Evolutionary conservation across 2,329 filamentous ascomycete species (phyloP), one percentile per base, ranked within the genome.

Genomic region (Mariannaea sp.): DNA sequence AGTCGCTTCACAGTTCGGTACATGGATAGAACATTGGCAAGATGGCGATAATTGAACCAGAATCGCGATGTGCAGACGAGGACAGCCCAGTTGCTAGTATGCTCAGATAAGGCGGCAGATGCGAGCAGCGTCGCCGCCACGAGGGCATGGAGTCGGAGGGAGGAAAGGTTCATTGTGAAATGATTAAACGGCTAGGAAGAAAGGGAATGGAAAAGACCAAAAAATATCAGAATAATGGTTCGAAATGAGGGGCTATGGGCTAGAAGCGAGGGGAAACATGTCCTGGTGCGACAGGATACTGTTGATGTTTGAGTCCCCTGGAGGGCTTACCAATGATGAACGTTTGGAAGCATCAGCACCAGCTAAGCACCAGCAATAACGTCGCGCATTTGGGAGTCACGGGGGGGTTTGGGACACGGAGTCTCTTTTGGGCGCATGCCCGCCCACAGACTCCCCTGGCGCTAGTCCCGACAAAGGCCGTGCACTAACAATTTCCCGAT

Each of bases 1-100:
- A 99, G 86, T 10, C 94, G 90, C 78, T 99, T 99, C 59, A 99
- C 94, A 52, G 94, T 99, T 53, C 94, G 90, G 76, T 99, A 99
- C 59, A 99, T 86, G 55, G 93, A 97, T 56, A 99, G 85, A 14
- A 96, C 94, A 76, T 99, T 99, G 73, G 94, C 92, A 46, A 99
- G 87, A 73, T 99, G 94, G 53, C 94, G 89, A 75, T 99, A 99
- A 77, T 99, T 99, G 85, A 99, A 99, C 94, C 94, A 99, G 81
- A 99, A 99, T 48, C 94, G 89, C 47, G 94, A 99, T 5, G 94
- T 99, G 61, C 90, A 94, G 54, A 99, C 94, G n/a, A 99, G 86
- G 57, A 99, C 94, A 8, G 94, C 94, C 94, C 94, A 99, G 76
- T 99, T 99, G 70, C 91, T 97, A 13, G 94, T 99, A 76, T 99